Evolutionary conservation across 176 grass and related monocot genomes (phyloP).

Genomic region (Thinopyrum elongatum): DNA sequence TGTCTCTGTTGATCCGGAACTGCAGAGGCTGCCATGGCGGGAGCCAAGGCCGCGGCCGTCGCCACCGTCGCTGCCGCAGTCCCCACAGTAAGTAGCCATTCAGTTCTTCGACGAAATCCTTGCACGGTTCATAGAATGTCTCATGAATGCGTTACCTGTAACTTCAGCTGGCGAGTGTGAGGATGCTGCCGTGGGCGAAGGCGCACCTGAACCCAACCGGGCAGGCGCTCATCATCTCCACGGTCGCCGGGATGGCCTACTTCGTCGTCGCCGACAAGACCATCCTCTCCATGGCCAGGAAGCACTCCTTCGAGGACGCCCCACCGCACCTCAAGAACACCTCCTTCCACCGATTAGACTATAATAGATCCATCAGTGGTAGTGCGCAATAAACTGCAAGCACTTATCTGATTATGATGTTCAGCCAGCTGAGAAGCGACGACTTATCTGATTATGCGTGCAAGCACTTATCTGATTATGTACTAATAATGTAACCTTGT

Average conservation of each 20-base stretch:
- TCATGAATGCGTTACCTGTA: background rate
- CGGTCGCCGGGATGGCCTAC: slow-evolving; percentile 67
- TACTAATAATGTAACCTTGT: no score
- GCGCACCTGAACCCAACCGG: slow-evolving; percentile 69
- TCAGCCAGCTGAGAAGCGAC: no score
- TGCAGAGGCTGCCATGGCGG: slow-evolving; percentile 64
- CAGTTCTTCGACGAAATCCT: no score
- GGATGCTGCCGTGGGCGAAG: slow-evolving; percentile 74
- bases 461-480: background rate
- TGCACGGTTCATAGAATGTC: no score
- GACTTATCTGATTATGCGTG: no score
- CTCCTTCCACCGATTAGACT: background rate
- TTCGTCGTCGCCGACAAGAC: slow-evolving; percentile 79
- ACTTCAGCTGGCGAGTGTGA: slow-evolving; percentile 62
- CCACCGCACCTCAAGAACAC: slow-evolving; percentile 41
- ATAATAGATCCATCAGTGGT: no score
- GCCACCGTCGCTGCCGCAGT: slow-evolving; percentile 59
- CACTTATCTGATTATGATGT: no score
- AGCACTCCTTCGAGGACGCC: slow-evolving; percentile 45
- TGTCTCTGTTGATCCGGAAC: no score
- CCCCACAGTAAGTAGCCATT: slow-evolving; percentile 44
- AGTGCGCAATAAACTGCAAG: no score
- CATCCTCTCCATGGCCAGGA: slow-evolving; percentile 57
- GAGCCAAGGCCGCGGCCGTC: slow-evolving; percentile 56
- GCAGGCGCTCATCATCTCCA: slow-evolving; percentile 69